These are phyloP conservation scores for Alternaria ventricosa DNA, from an alignment of 2,329 filamentous ascomycete species.

Conservation along the genomic window DNA sequence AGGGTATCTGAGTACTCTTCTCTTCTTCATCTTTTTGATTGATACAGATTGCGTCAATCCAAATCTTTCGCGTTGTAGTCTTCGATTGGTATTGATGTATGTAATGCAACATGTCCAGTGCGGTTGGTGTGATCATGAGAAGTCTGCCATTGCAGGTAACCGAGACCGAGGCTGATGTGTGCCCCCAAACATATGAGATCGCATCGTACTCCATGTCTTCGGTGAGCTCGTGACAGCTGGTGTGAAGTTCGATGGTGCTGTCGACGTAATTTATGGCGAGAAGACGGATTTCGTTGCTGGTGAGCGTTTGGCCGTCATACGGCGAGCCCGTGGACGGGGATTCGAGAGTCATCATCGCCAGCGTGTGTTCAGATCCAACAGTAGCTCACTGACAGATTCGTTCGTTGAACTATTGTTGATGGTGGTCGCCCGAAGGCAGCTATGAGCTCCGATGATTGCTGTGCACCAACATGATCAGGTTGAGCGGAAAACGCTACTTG, in stretches of 20 bases:
- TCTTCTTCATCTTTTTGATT: not conserved
- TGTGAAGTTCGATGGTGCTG: not conserved
- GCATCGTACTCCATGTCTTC: not conserved
- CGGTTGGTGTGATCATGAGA: not conserved
- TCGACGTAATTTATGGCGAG: not conserved
- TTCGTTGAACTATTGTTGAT: too few relatives aligned
- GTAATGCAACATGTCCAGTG: not conserved
- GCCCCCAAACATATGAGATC: not conserved
- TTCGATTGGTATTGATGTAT: accelerated
- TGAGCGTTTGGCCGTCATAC: too few relatives aligned
- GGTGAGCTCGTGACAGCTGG: not conserved
- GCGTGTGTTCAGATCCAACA: too few relatives aligned
- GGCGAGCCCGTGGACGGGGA: too few relatives aligned
- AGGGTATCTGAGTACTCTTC: not conserved
- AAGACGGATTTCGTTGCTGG: not conserved
- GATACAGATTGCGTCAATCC: not conserved
- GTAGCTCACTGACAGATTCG: too few relatives aligned
- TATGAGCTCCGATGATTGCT: too few relatives aligned
- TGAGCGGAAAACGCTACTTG: too few relatives aligned
- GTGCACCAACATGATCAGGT: too few relatives aligned
- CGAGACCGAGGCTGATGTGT: accelerated
- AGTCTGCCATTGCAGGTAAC: accelerated
- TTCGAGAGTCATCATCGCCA: too few relatives aligned
- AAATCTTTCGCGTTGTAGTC: not conserved
- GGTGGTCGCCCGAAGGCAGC: too few relatives aligned